These are phyloP conservation scores for Aspergillus sp. DNA, from an alignment of 2,329 filamentous ascomycete genomes.

Conservation along the genomic window DNA sequence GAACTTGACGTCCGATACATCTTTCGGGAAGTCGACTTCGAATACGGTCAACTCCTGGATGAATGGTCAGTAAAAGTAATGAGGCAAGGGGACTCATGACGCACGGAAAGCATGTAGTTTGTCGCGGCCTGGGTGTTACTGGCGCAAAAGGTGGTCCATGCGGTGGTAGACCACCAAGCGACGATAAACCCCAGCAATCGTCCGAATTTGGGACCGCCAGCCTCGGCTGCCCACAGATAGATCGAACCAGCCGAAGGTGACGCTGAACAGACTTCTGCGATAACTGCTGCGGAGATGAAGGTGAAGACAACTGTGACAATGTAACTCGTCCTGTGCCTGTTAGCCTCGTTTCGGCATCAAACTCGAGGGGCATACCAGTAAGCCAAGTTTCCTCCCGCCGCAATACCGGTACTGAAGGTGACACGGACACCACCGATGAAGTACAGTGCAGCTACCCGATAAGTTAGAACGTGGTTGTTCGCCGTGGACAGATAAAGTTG, in stretches of 20 bases:
- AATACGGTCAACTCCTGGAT: slow-evolving; percentile 62
- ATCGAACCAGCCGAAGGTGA: slow-evolving; percentile 64
- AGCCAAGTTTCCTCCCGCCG: slow-evolving; percentile 63
- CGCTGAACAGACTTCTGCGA: slow-evolving; percentile 65
- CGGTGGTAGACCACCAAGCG: slow-evolving; percentile 67
- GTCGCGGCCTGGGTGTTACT: slow-evolving; percentile 58
- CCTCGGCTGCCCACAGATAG: slow-evolving; percentile 66
- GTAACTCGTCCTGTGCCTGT: slow-evolving; percentile 58
- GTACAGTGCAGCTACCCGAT: slow-evolving; percentile 59
- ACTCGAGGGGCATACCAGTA: slow-evolving; percentile 54
- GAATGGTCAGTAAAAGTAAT: not conserved
- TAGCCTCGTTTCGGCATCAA: not conserved
- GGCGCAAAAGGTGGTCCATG: slow-evolving; percentile 64
- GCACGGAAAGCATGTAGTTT: slow-evolving; percentile 59
- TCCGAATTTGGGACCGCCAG: slow-evolving; percentile 60
- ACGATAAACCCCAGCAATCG: slow-evolving; percentile 63
- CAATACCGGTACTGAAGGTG: slow-evolving; percentile 66
- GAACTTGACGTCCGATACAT: slow-evolving; percentile 59
- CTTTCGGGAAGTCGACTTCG: slow-evolving; percentile 59
- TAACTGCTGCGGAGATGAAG: slow-evolving; percentile 64
- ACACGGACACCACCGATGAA: slow-evolving; percentile 65
- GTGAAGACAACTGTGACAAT: slow-evolving; percentile 64
- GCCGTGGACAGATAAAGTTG: not conserved
- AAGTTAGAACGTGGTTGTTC: not conserved
- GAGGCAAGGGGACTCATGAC: slow-evolving; percentile 16